phyloP scores from a whole-genome alignment of 139 green algal genomes.

The Micromonas pusilla region DNA sequence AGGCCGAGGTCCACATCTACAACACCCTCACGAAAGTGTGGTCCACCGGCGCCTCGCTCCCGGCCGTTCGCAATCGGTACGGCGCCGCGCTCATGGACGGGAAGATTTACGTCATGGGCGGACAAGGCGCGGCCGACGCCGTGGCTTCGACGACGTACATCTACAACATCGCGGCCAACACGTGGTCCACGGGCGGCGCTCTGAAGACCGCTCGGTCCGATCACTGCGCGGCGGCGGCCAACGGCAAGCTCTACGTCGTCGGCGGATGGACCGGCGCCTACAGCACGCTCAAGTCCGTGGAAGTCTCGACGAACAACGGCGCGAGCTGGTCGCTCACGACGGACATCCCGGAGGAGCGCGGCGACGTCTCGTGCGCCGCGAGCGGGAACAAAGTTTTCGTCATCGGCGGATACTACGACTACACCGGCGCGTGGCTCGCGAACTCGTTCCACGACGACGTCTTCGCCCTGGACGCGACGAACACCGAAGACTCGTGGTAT shows the following conservation, averaged over 20 bases:
- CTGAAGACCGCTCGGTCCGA: neutral
- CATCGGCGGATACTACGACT: conserved; percentile 32
- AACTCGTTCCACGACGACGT: conserved; percentile 5
- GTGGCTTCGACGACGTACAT: neutral
- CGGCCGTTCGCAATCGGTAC: neutral
- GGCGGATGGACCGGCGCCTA: neutral
- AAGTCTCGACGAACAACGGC: neutral
- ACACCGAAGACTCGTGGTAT: neutral
- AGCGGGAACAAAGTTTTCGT: conserved; percentile 5
- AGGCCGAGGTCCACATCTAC: neutral
- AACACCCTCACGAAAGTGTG: conserved; percentile 8
- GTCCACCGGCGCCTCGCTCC: neutral
- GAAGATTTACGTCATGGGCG: conserved; percentile 25
- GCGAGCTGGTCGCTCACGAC: neutral
- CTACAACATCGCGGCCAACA: conserved; percentile 5
- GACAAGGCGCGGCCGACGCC: neutral
- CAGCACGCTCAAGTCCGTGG: conserved; percentile 4
- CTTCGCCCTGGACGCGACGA: neutral
- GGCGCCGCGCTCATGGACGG: conserved; percentile 14
- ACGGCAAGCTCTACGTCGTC: conserved; percentile 20
- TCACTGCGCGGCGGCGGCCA: neutral
- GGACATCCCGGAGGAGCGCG: conserved; percentile 9
- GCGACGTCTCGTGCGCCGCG: conserved; percentile 22
- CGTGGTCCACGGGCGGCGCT: neutral
- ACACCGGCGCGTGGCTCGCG: conserved; percentile 12